These are phyloP conservation scores for Starmerella cellae DNA, from an alignment of 805 yeast genomes.

Conservation along the genomic window DNA sequence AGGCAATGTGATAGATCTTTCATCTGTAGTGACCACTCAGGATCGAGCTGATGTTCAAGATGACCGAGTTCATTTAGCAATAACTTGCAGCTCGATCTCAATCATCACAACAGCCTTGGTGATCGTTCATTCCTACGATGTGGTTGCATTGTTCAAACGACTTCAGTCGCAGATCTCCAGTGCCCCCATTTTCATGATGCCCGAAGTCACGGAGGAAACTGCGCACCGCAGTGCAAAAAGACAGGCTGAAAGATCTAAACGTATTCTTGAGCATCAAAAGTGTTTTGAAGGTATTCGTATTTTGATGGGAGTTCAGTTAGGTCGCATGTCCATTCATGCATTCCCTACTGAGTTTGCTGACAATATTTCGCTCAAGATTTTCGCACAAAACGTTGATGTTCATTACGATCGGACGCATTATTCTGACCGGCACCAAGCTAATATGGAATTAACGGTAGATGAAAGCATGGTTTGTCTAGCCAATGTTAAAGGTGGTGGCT, in stretches of 20 bases:
- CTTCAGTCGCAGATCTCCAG: slow-evolving; percentile 17
- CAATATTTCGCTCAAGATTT: slow-evolving; percentile 50
- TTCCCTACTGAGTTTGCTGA: slow-evolving; percentile 78
- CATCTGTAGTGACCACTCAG: slow-evolving; percentile 55
- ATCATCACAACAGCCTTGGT: slow-evolving; percentile 70
- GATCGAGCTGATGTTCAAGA: slow-evolving; percentile 28
- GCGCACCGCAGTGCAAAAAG: background rate
- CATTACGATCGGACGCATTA: slow-evolving; percentile 21
- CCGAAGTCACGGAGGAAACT: slow-evolving; percentile 3
- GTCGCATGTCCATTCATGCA: slow-evolving; percentile 43
- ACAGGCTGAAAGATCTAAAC: background rate
- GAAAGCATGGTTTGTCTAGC: slow-evolving; percentile 60
- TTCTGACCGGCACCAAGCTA: slow-evolving; percentile 30
- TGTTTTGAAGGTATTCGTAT: slow-evolving; percentile 38
- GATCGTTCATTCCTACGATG: slow-evolving; percentile 69
- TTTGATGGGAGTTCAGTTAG: slow-evolving; percentile 48
- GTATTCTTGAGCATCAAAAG: background rate
- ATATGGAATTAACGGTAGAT: slow-evolving; percentile 45
- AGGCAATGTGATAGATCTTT: slow-evolving; percentile 36
- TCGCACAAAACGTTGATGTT: slow-evolving; percentile 22
- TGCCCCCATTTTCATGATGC: slow-evolving; percentile 11
- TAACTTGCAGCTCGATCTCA: slow-evolving; percentile 37
- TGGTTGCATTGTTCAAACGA: slow-evolving; percentile 35
- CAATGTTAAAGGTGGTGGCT: slow-evolving; percentile 34
- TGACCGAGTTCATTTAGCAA: slow-evolving; percentile 38